Evolutionary conservation across 768 basidiomycete species (phyloP), one percentile per base, ranked within the genome.

Genomic region (Dacryopinax spathularia): DNA sequence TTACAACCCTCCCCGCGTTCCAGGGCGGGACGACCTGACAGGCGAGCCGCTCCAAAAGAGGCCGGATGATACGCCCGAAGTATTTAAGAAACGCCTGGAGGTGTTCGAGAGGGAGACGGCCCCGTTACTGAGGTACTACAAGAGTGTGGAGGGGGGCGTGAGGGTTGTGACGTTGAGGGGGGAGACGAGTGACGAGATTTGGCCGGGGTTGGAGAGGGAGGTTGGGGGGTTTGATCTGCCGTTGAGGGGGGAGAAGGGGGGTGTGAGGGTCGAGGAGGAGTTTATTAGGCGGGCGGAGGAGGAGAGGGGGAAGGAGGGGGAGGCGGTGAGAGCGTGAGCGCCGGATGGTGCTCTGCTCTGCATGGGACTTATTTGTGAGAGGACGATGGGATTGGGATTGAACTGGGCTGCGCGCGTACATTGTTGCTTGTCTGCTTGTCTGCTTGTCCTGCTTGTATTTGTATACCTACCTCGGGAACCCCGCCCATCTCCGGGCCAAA

Each of bases 11-110:
- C 93, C 92, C 16, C 84, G 84, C 68, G 81, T 87, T 1, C 78
- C 84, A 4, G 91, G 93, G 0, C 77, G 81, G 60, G 92, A 96
- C 75, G 91, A 96, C 69, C 76, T 83, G 62, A 94, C 92, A 0
- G 91, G 90, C 27, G 91, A 95, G 70, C 84, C 86, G 4, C 78
- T 95, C n/a, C 84, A 80, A n/a, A 88, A 87, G 69, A 81, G 92
- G 29, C 87, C 89, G 16, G 92, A 95, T 70, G 92, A 95, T 70
- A 88, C 88, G 72, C 89, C 91, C 2, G 91, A 89, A 73, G 78
- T 84, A 34, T 92, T 92, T 72, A 78, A 84, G 34, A 87, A 84
- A 35, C 86, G 92, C 18, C 78, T 94, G 18, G 74, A 79, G 36
- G 80, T 84, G 61, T 95, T 91, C 72, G 91, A 93, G 69, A 77